Conservation (phyloP, 257 asterid species). For the Gentiana dahurica region DNA sequence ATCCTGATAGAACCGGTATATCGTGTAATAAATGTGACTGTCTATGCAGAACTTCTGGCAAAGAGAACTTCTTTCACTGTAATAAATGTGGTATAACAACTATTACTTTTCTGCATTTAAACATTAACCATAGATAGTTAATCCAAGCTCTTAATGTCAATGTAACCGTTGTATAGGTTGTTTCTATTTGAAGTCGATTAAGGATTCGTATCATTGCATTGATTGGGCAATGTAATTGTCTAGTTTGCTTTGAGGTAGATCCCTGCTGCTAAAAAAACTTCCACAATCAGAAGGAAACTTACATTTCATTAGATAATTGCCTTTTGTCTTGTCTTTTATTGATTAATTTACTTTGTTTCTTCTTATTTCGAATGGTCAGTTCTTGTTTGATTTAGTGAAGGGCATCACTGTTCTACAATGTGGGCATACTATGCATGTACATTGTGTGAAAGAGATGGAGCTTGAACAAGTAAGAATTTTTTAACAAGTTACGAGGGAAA, state of each 20-base stretch:
- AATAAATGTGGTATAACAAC: slow-evolving; percentile 37
- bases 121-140: no score
- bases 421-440: slow-evolving; percentile 49
- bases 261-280: no score
- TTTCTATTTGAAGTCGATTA: slow-evolving; percentile 41
- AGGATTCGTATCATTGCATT: slow-evolving; percentile 49
- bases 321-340: no score
- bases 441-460: slow-evolving; percentile 53
- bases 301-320: background rate
- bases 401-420: slow-evolving; percentile 38
- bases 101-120: background rate
- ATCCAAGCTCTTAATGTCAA: background rate
- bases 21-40: background rate
- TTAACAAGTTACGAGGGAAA: background rate
- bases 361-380: slow-evolving; percentile 21
- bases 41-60: slow-evolving; percentile 50
- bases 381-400: slow-evolving; percentile 40
- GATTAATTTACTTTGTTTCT: background rate
- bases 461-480: slow-evolving; percentile 28
- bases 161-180: slow-evolving; percentile 26
- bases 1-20: no score
- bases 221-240: slow-evolving; percentile 69
- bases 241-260: slow-evolving; percentile 59
- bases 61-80: slow-evolving; percentile 59
- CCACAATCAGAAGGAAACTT: background rate